A percentile compares a stretch with the other conserved stretches of the same genome.
phyloP scores from a whole-genome alignment of 2,329 filamentous ascomycete species.

The Teratosphaeria viscida region DNA sequence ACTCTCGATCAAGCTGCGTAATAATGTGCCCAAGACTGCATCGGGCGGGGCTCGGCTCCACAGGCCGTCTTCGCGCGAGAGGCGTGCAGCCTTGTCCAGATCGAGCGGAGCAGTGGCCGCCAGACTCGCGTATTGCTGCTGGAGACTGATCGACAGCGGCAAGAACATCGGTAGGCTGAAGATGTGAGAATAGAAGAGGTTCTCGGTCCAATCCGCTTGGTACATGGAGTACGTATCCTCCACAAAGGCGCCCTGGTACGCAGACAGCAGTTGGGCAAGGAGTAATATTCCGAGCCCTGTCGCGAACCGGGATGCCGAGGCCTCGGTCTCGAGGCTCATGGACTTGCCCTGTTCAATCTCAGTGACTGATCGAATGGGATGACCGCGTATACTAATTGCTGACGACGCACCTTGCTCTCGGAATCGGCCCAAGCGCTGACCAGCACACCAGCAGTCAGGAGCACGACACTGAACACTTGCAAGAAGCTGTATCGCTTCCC shows the following conservation, averaged over 20 bases:
- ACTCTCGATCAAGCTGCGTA: constrained; percentile 1
- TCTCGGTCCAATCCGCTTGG: constrained; percentile 87
- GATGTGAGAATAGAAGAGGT: constrained; percentile 82
- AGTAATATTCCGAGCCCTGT: constrained; percentile 75
- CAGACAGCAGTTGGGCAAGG: constrained; percentile 77
- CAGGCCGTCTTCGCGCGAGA: not conserved
- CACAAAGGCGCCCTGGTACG: constrained; percentile 90
- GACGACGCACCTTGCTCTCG: constrained; percentile 56
- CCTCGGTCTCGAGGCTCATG: constrained; percentile 31
- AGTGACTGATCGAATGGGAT: not conserved
- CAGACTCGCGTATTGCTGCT: constrained; percentile 53
- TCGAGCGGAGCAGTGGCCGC: constrained; percentile 52
- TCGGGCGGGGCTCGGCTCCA: not conserved
- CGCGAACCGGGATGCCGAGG: constrained; percentile 41
- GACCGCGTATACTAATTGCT: not conserved
- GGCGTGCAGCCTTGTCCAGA: constrained; percentile 17
- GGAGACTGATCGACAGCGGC: constrained; percentile 57
- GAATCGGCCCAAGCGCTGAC: constrained; percentile 85
- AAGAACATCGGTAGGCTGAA: constrained; percentile 67
- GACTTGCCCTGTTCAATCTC: constrained; percentile 28
- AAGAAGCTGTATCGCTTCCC: constrained; percentile 74
- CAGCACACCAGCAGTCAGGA: constrained; percentile 79
- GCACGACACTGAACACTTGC: constrained; percentile 69
- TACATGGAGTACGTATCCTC: constrained; percentile 80
- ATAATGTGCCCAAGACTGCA: not conserved